Evolutionary conservation across 352 stramenopile genomes (phyloP).

Genomic region (Pythium dissimile): DNA sequence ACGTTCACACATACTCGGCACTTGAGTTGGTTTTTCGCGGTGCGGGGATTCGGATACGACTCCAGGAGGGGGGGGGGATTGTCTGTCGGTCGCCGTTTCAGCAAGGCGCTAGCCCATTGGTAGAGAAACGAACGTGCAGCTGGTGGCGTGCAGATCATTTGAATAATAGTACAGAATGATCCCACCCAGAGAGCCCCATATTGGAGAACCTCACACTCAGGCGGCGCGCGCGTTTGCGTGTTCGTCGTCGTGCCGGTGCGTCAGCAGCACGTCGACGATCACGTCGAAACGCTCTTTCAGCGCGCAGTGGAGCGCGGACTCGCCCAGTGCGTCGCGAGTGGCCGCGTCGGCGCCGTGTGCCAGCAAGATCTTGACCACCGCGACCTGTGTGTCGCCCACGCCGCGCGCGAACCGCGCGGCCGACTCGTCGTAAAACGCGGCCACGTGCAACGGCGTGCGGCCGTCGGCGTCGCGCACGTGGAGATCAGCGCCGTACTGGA

Average conservation of each 20-base stretch:
- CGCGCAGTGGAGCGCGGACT: constrained; percentile 4
- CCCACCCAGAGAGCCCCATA: no score
- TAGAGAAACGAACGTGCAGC: no score
- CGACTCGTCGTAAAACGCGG: constrained; percentile 21
- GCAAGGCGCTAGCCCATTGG: no score
- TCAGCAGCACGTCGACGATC: constrained; percentile 15
- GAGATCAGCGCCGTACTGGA: constrained; percentile 23
- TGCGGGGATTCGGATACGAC: no score
- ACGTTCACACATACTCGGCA: no score
- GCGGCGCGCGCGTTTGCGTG: not conserved
- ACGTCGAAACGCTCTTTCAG: constrained; percentile 7
- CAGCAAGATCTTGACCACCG: constrained; percentile 7
- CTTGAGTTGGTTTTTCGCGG: no score
- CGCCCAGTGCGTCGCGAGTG: not conserved
- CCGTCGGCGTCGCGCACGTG: constrained; percentile 21
- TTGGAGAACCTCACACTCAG: no score
- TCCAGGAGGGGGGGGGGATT: no score
- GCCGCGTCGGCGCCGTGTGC: not conserved
- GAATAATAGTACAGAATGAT: no score
- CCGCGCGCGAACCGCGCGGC: constrained; percentile 12
- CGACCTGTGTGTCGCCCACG: constrained; percentile 14
- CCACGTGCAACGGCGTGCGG: constrained; percentile 17
- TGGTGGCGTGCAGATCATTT: no score
- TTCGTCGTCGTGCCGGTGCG: not conserved
- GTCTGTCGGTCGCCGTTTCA: no score